phyloP scores from a whole-genome alignment of 75 land plant genomes.

The Cryptomeria japonica region DNA sequence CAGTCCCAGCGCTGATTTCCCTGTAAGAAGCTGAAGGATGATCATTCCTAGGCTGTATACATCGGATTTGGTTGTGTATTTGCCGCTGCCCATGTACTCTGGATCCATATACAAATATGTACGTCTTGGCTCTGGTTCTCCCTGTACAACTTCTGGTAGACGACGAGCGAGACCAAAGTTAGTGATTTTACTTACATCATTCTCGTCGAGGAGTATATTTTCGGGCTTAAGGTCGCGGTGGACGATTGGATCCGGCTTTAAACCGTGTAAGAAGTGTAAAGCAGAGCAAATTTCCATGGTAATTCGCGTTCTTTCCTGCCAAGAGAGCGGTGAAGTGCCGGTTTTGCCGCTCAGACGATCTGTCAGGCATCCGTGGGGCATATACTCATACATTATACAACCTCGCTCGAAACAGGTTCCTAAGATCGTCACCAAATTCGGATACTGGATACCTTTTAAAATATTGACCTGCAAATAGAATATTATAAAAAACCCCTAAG shows the following conservation, averaged over 20 bases:
- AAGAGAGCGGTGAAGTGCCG: constrained; percentile 41
- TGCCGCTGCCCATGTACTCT: constrained; percentile 6
- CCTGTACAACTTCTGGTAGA: not conserved
- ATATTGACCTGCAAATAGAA: too few relatives aligned
- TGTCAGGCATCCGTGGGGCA: constrained; percentile 64
- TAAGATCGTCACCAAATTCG: too few relatives aligned
- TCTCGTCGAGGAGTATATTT: constrained; percentile 70
- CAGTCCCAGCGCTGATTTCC: constrained; percentile 15
- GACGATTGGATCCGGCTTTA: constrained; percentile 49
- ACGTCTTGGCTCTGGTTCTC: not conserved
- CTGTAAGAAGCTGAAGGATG: constrained; percentile 27
- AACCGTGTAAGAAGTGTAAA: constrained; percentile 62
- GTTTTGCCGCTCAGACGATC: constrained; percentile 51
- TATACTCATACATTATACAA: constrained; percentile 63
- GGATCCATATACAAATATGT: constrained; percentile 18
- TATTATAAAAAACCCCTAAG: too few relatives aligned
- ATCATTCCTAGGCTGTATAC: constrained; percentile 26
- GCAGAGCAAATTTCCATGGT: constrained; percentile 61
- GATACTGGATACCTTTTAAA: too few relatives aligned
- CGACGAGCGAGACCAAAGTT: constrained; percentile 29
- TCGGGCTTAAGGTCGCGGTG: constrained; percentile 81
- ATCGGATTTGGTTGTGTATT: constrained; percentile 55
- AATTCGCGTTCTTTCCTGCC: constrained; percentile 62
- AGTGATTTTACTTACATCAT: constrained; percentile 31
- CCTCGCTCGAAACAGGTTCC: constrained; percentile 41